phyloP scores from a whole-genome alignment of 2,329 filamentous ascomycete species.

The Rachicladosporium sp. region DNA sequence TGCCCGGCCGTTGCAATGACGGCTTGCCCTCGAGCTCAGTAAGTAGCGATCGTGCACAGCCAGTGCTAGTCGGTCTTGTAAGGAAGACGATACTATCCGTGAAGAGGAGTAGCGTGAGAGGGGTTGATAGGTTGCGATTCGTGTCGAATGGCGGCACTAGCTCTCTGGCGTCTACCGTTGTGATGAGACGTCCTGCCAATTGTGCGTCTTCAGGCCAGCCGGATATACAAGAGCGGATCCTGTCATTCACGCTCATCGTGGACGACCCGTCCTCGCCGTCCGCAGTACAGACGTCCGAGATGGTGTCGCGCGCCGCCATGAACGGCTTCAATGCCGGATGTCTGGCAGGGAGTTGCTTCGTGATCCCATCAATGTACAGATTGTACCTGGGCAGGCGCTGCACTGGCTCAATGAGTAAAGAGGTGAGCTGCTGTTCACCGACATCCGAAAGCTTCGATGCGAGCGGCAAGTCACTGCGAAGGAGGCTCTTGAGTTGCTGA shows the following conservation, averaged over 20 bases:
- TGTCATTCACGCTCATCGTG: conserved; percentile 60
- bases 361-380: conserved; percentile 90
- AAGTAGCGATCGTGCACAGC: conserved; percentile 56
- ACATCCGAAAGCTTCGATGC: conserved; percentile 66
- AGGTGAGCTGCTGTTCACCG: conserved; percentile 82
- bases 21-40: conserved; percentile 70
- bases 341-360: conserved; percentile 69
- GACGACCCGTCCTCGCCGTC: conserved; percentile 31
- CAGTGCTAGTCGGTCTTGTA: conserved; percentile 45
- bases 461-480: conserved; percentile 69
- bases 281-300: conserved; percentile 86
- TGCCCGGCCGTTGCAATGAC: conserved; percentile 36
- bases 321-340: conserved; percentile 75
- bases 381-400: conserved; percentile 91
- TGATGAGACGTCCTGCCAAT: conserved; percentile 65
- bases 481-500: conserved; percentile 63
- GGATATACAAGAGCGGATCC: conserved; percentile 36
- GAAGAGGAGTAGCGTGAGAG: conserved; percentile 70
- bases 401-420: conserved; percentile 88
- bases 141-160: conserved; percentile 57
- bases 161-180: conserved; percentile 69
- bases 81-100: conserved; percentile 69
- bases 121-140: conserved; percentile 11
- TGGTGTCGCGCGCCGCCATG: conserved; percentile 80
- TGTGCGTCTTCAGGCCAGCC: conserved; percentile 30